These are phyloP conservation scores for Brassica hybrid DNA, from an alignment of 441 rosid genomes.

Conservation along the genomic window DNA sequence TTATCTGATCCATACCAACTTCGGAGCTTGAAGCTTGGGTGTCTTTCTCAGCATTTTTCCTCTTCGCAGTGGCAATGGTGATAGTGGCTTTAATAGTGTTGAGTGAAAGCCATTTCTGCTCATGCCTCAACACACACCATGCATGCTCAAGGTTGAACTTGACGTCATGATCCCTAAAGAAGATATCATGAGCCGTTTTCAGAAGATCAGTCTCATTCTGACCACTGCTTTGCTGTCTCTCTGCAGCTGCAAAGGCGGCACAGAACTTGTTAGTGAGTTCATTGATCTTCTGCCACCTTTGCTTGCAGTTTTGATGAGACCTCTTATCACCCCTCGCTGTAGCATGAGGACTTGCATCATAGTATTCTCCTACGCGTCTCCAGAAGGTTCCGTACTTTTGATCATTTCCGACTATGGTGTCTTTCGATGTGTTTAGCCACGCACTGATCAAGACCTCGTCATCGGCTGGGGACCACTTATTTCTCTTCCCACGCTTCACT, in stretches of 20 bases:
- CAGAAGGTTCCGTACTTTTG: neutral
- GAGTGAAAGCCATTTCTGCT: neutral
- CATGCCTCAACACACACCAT: neutral
- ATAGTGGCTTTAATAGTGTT: neutral
- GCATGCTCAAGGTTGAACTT: neutral
- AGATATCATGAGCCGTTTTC: neutral
- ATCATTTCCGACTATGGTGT: neutral
- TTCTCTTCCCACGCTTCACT: neutral
- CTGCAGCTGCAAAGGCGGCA: neutral
- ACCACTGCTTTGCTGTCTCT: neutral
- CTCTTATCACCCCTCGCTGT: neutral
- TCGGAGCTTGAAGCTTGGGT: no score
- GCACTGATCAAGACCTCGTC: neutral
- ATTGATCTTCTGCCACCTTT: neutral
- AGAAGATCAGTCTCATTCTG: neutral
- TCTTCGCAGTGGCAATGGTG: neutral
- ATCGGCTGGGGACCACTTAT: neutral
- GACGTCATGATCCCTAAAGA: neutral
- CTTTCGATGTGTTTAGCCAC: neutral
- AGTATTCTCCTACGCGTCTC: neutral
- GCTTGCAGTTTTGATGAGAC: neutral
- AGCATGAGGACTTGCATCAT: neutral
- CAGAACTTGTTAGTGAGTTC: neutral
- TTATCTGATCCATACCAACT: no score
- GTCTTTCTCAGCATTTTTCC: neutral